Base-by-base conservation (phyloP, 2,329 filamentous ascomycete genomes). In the Neophaeococcomyces mojaviensis region DNA sequence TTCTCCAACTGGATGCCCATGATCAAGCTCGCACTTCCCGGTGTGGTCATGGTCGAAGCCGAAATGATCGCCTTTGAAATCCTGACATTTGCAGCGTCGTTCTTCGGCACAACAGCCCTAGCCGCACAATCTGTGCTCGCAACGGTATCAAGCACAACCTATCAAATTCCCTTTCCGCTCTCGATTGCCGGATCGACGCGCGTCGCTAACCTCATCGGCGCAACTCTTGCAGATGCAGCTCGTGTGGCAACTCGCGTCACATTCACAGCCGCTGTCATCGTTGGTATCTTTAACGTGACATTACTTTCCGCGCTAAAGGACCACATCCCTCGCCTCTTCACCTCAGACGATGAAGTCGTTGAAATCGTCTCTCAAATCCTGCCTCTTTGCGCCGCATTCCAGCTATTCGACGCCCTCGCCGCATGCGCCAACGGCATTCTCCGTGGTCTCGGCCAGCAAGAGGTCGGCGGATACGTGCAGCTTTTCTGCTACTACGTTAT, bases 11-110 rank as follows among this genome's bases (percentile, higher is more conserved):
- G 86, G 86, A 72, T 73, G 1, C 82, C 83, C 7, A 94, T 94
- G 90, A 78, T 97, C 57, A 79, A 81, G 39, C 81, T 97, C 31
- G 88, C 90, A 0, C 70, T 96, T 10, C 89, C 90, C 0, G 90
- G 90, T 1, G 81, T 97, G 62, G 71, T 95, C 54, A 96, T 96
- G 89, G 84, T 97, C 2, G 82, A 94, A 63, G 88, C 90, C 4
- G 90, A 97, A 63, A 94, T 86, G 68, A 76, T 96, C 9, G 88
- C 89, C 5, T 97, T 97, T 63, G 90, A 97, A 64, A 80, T 95
- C 39, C 72, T 95, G 51, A 95, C 88, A 0, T 73, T 96, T n/a
- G 80, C 82, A 7, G 79, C 86, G 0, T 86, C 83, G 42, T 86
- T 85, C 56, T 82, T 96, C 48, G 86, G 85, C 13, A 80, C 86